Evolutionary conservation across 192 early-diverging fungal species (phyloP), one percentile per base, ranked within the genome.

Genomic region (Linnemannia exigua): DNA sequence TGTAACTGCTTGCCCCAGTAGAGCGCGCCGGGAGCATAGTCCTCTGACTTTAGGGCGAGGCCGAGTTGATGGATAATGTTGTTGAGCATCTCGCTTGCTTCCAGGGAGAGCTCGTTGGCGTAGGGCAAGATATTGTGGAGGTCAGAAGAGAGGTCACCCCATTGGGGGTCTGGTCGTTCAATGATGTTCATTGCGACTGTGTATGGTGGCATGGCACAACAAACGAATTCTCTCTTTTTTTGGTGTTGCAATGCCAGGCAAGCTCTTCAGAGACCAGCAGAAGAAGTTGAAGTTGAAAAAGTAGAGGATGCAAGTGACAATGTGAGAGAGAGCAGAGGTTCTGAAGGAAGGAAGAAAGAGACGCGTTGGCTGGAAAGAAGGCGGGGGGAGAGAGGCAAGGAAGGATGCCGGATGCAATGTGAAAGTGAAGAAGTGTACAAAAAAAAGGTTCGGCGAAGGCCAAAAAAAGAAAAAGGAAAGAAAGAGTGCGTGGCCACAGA

Each of bases 1-100:
- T 81, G 89, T 41, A 95, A 76, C 61, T 89, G 91, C 80, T 88
- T 89, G 22, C 89, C 89, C 94, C 94, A 95, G 61, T 87, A 76
- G 47, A 91, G 41, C 70, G 87, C 87, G 1, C 93, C 93, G 17
- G 89, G 87, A 0, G 87, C 80, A 81, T 89, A 93, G 80, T 95
- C 92, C 70, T 89, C 87, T 14, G 91, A 93, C 35, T 89, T 81
- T 19, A 86, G 51, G 41, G 52, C 66, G 47, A 80, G 74, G 1
- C 79, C 84, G 37, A 86, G 52, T 28, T 86, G 84, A 28, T 73
- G 50, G 37, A 80, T 46, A 66, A 86, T 86, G 54, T 68, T 79
- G 63, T 16, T 58, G 37, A 86, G 79, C 78, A 86, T 80, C 11
- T 80, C 74, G 51, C 78, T 80, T n/a, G 84, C 84, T 41, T 86